Evolutionary conservation across 1,139 yeast genomes (phyloP).

Genomic region (Sugiyamaella xylanicola): DNA sequence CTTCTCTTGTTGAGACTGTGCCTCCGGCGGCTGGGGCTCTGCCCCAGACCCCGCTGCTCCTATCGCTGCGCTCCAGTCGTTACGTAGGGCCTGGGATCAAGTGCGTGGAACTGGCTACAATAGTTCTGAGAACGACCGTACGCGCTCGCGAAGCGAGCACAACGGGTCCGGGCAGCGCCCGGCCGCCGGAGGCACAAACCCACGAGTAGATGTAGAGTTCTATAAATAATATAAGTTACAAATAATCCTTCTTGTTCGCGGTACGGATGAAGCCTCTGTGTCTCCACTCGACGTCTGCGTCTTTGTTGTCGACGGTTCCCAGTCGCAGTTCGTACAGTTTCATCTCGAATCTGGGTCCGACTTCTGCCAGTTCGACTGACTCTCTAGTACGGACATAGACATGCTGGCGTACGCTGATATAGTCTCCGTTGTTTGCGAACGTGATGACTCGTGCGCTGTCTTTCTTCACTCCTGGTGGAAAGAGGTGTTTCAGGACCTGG

Average conservation of each 20-base stretch:
- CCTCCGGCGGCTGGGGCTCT: background rate
- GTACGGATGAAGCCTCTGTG: constrained; percentile 89
- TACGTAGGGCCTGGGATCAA: background rate
- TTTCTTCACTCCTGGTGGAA: constrained; percentile 95
- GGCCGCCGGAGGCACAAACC: background rate
- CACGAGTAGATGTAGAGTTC: background rate
- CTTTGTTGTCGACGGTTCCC: constrained; percentile 92
- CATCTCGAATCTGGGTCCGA: constrained; percentile 99
- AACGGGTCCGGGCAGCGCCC: background rate
- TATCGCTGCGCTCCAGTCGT: background rate
- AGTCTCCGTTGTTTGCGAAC: constrained; percentile 88
- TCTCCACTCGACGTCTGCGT: constrained; percentile 98
- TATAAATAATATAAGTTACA: constrained; percentile 40
- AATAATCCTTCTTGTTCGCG: constrained; percentile 89
- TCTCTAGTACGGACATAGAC: constrained; percentile 88
- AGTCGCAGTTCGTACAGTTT: constrained; percentile 80
- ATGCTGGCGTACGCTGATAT: constrained; percentile 91
- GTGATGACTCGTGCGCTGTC: constrained; percentile 88
- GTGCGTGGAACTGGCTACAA: no score
- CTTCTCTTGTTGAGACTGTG: background rate
- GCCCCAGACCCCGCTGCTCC: background rate
- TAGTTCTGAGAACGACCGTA: no score
- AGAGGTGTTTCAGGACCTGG: constrained; percentile 78
- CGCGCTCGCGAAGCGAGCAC: no score
- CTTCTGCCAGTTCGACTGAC: constrained; percentile 86